Evolutionary conservation across 2,329 filamentous ascomycete genomes (phyloP).

Genomic region (Dothideomycetes sp.): DNA sequence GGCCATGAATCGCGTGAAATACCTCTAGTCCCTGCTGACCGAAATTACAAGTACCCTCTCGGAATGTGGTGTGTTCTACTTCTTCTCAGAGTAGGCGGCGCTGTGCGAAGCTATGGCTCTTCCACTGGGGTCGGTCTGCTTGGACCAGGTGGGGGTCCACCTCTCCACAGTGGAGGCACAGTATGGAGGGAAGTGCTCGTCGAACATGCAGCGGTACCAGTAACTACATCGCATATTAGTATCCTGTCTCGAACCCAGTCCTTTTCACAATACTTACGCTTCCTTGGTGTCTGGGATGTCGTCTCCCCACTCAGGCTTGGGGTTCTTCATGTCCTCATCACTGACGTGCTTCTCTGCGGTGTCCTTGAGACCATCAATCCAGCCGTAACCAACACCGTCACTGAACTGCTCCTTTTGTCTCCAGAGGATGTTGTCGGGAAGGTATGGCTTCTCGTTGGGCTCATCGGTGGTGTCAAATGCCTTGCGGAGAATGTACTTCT

Average conservation of each 20-base stretch:
- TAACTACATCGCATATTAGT: conserved; percentile 41
- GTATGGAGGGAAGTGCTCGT: conserved; percentile 90
- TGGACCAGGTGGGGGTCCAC: conserved; percentile 96
- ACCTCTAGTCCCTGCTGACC: too few species aligned
- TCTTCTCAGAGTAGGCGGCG: conserved; percentile 17
- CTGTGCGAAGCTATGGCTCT: conserved; percentile 35
- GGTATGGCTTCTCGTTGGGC: conserved; percentile 68
- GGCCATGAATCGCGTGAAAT: too few species aligned
- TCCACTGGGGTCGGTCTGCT: conserved; percentile 91
- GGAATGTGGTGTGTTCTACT: too few species aligned
- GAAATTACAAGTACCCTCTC: too few species aligned
- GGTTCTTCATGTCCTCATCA: conserved; percentile 97
- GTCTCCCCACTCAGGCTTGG: conserved; percentile 87
- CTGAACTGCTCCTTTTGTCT: conserved; percentile 99
- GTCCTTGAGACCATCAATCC: conserved; percentile 97
- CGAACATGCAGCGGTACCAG: conserved; percentile 98
- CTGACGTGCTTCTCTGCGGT: conserved; percentile 80
- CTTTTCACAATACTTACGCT: conserved; percentile 48
- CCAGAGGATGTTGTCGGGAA: conserved; percentile 95
- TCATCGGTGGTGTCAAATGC: conserved; percentile 91
- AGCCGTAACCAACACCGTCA: conserved; percentile 95
- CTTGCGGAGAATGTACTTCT: conserved; percentile 97
- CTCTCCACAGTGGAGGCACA: conserved; percentile 90
- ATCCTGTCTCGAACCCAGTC: neutral
- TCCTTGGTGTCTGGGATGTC: conserved; percentile 96